Conservation (phyloP, 805 yeast genomes). For the Metschnikowia vanudenii region DNA sequence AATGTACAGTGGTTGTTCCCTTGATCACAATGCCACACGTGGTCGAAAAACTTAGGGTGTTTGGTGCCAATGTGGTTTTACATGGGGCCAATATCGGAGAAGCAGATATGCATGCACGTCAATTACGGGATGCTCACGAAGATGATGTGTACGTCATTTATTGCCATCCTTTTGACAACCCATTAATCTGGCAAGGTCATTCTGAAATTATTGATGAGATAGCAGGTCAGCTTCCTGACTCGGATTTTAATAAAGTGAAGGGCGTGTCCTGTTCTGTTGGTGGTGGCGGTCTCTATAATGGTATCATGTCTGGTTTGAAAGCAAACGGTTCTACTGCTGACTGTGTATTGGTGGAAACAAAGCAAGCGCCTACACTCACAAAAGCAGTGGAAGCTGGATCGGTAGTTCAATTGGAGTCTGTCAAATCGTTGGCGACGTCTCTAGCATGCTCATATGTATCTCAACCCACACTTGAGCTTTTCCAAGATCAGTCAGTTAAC, state of each 20-base stretch:
- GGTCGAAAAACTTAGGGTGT: conserved; percentile 41
- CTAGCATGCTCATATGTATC: conserved; percentile 63
- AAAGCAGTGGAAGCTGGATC: conserved; percentile 47
- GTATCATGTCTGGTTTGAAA: conserved; percentile 46
- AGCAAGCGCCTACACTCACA: conserved; percentile 59
- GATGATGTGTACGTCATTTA: conserved; percentile 35
- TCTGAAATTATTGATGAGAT: conserved; percentile 39
- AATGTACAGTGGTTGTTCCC: conserved; percentile 67
- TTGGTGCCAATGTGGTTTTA: conserved; percentile 52
- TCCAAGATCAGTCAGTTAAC: conserved; percentile 14
- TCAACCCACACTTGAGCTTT: conserved; percentile 40
- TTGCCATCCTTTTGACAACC: conserved; percentile 55
- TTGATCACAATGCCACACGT: conserved; percentile 45
- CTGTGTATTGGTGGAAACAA: conserved; percentile 53
- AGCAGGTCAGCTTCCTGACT: conserved; percentile 25
- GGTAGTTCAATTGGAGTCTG: conserved; percentile 44
- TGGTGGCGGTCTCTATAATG: conserved; percentile 58
- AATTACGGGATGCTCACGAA: conserved; percentile 22
- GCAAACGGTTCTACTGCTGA: conserved; percentile 23
- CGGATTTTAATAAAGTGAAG: conserved; percentile 28
- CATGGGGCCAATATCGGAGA: conserved; percentile 49
- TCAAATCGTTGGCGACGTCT: conserved; percentile 58
- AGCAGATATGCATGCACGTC: conserved; percentile 46
- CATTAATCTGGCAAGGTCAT: conserved; percentile 56
- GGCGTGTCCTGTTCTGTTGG: conserved; percentile 56